Evolutionary conservation across 768 basidiomycete genomes (phyloP).

Genomic region (Asterophora lycoperdoides): DNA sequence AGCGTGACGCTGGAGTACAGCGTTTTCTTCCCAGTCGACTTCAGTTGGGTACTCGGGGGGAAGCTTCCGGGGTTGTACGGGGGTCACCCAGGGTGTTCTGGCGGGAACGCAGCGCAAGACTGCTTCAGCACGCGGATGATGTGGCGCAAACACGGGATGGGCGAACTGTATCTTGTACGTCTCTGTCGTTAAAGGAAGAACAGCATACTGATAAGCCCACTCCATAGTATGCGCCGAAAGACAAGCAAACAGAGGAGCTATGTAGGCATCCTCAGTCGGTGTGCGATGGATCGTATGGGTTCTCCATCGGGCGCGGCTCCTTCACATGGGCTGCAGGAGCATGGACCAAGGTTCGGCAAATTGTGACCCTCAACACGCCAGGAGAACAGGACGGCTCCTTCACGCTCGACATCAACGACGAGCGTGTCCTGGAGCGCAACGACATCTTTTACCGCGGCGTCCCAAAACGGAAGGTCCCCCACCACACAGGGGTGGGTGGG

Average conservation of each 20-base stretch:
- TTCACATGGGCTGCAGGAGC: conserved; percentile 57
- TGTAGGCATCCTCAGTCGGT: conserved; percentile 57
- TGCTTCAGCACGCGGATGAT: conserved; percentile 87
- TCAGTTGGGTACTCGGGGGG: conserved; percentile 77
- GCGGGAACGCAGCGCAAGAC: conserved; percentile 61
- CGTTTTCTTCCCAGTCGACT: conserved; percentile 72
- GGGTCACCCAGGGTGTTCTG: conserved; percentile 64
- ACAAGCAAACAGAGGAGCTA: conserved; percentile 55
- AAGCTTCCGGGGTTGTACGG: conserved; percentile 84
- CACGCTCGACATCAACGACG: conserved; percentile 58
- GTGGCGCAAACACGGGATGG: conserved; percentile 67
- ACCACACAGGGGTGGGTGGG: conserved; percentile 7
- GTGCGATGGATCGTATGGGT: conserved; percentile 64
- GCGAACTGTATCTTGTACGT: conserved; percentile 74
- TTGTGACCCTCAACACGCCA: conserved; percentile 68
- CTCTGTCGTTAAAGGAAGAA: not conserved
- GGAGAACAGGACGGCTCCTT: conserved; percentile 67
- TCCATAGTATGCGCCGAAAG: conserved; percentile 68
- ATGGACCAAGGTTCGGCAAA: conserved; percentile 75
- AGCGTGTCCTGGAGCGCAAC: conserved; percentile 42
- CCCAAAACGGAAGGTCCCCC: conserved; percentile 6
- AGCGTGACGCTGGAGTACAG: conserved; percentile 64
- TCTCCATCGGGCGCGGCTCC: conserved; percentile 71
- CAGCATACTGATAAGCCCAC: too few species aligned
- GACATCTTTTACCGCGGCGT: conserved; percentile 63